Evolutionary conservation across 2,329 filamentous ascomycete genomes (phyloP), one percentile per base, ranked within the genome.

Genomic region (Ramichloridium luteum): DNA sequence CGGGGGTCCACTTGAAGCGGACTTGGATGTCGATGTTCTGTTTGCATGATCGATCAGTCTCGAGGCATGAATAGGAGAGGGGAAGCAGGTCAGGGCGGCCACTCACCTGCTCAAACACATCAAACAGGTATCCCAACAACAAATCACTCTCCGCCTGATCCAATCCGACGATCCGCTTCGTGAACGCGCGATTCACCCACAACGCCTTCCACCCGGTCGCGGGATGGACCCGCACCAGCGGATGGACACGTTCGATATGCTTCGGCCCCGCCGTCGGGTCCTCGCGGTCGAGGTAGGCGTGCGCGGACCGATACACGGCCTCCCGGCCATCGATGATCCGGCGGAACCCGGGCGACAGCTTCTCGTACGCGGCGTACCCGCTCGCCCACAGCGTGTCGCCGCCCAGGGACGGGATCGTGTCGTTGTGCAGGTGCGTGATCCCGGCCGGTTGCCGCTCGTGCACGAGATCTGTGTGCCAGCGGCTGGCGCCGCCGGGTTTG

Each of bases 361-460:
- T 82, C 54, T 80, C 76, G 44, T 83, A 83, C 0, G 77, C 77
- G 0, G 70, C 61, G 48, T 82, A 82, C 1, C 77, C 76, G 36
- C 67, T 74, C 0, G 77, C 74, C 77, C 78, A 83, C 0, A 82
- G 65, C 0, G 78, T 82, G 51, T 83, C 78, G 8, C 78, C 78
- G 2, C 78, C 78, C 0, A 72, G 49, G 0, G 62, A 62, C 0
- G 76, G 75, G 0, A 82, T 62, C 0, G 74, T 75, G 31, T 50
- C 46, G 30, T 50, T 51, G 38, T 53, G 48, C 1, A 53, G 41
- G 25, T 51, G 47, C 3, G 50, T 52, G 13, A 50, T 49, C 4
- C 76, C 77, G 0, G 78, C 75, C 1, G 78, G 77, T 35, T 82
- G 76, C 18, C 64, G 62, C 50, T 83, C 77, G 44, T 82, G 76